phyloP scores from a whole-genome alignment of 495 filamentous ascomycete species.

The Penicillium crystallinum region DNA sequence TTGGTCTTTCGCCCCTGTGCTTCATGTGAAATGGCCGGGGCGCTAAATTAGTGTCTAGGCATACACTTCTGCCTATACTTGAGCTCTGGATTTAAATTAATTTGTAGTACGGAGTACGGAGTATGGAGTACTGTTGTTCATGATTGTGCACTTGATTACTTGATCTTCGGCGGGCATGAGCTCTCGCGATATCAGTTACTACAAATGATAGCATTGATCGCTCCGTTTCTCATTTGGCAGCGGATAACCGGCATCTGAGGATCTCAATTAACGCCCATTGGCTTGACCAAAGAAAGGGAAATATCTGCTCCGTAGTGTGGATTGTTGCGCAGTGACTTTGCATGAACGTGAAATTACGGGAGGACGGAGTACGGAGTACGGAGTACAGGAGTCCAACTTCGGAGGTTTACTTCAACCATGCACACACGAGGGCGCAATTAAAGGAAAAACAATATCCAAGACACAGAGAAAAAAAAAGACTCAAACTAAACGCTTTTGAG shows the following conservation, averaged over 20 bases:
- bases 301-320: background rate
- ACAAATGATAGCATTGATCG: no score
- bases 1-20: background rate
- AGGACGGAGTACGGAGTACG: no score
- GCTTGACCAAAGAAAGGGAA: conserved; percentile 4
- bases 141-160: no score
- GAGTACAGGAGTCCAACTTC: background rate
- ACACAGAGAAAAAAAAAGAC: background rate
- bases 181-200: no score
- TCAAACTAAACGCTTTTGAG: background rate
- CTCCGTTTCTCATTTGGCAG: background rate
- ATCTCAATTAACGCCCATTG: background rate
- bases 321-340: conserved; percentile 9
- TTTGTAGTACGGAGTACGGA: no score
- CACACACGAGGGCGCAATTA: background rate
- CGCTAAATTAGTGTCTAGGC: conserved; percentile 1
- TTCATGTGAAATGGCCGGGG: conserved; percentile 6
- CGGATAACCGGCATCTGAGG: conserved; percentile 16
- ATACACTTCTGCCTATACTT: background rate
- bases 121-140: no score
- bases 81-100: background rate
- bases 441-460: background rate
- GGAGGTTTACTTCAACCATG: conserved; percentile 1
- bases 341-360: conserved; percentile 4
- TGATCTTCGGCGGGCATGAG: no score